These are phyloP conservation scores for Astrothelium macrocarpum DNA, from an alignment of 495 filamentous ascomycete species.

Conservation along the genomic window DNA sequence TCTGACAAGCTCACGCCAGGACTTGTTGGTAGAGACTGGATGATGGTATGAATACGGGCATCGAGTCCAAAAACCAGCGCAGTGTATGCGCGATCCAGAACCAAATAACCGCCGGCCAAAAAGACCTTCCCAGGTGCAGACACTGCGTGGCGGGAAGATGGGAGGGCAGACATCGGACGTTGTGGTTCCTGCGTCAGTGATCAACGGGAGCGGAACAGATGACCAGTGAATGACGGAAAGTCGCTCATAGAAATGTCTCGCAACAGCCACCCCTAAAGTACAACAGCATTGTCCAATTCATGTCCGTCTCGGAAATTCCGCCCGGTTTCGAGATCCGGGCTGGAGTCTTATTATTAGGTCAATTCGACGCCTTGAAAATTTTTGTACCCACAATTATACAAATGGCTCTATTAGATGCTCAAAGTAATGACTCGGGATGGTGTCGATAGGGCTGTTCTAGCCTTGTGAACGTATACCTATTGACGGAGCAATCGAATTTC, in stretches of 20 bases:
- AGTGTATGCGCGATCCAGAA: conserved; percentile 79
- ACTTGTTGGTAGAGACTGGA: conserved; percentile 48
- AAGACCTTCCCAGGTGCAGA: conserved; percentile 96
- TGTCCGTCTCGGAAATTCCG: too few species aligned
- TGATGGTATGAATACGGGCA: conserved; percentile 81
- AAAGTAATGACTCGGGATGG: neutral
- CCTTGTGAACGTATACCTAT: too few species aligned
- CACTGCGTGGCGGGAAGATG: conserved; percentile 46
- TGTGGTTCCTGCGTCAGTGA: conserved; percentile 1
- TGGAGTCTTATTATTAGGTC: too few species aligned
- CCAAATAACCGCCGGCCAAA: conserved; percentile 87
- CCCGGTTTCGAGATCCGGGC: too few species aligned
- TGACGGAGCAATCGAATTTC: too few species aligned
- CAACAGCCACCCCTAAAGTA: too few species aligned
- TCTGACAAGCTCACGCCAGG: conserved; percentile 50
- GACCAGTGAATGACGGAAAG: neutral
- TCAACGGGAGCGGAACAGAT: neutral
- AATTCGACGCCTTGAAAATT: too few species aligned
- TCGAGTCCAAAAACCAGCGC: conserved; percentile 90
- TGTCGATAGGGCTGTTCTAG: neutral
- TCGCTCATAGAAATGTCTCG: neutral
- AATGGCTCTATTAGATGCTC: too few species aligned
- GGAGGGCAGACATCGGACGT: neutral
- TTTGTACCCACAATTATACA: too few species aligned
- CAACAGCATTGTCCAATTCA: too few species aligned